Evolutionary conservation across 1,139 yeast species (phyloP).

Genomic region (Saccharomyces hybrid): DNA sequence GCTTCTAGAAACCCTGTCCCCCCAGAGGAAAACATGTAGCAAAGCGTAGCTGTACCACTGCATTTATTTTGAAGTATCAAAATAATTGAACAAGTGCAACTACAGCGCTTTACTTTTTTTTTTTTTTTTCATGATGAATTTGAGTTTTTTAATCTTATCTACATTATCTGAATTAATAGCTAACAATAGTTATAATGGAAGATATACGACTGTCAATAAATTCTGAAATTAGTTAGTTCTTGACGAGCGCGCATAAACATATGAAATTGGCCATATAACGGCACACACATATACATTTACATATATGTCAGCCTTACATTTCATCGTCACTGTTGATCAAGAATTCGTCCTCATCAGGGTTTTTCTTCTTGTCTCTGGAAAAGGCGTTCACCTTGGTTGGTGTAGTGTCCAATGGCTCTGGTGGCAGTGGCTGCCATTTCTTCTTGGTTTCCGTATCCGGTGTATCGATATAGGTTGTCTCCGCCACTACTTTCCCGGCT

Average conservation of each 20-base stretch:
- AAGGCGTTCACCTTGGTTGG: constrained; percentile 22
- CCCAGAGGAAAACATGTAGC: background rate
- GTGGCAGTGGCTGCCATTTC: constrained; percentile 25
- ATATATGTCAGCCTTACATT: constrained; percentile 7
- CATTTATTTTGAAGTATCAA: constrained; percentile 1
- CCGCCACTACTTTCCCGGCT: constrained; percentile 21
- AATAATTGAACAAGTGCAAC: background rate
- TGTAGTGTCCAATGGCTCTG: constrained; percentile 22
- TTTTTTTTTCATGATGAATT: constrained; percentile 19
- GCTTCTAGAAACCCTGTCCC: too few relatives aligned
- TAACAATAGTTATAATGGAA: constrained; percentile 16
- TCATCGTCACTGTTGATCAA: constrained; percentile 30
- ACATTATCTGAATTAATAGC: constrained; percentile 31
- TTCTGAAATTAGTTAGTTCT: background rate
- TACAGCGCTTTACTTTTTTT: background rate
- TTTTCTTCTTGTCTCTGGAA: constrained; percentile 7
- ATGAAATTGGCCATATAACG: background rate
- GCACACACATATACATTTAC: background rate
- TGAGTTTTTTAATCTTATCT: constrained; percentile 26
- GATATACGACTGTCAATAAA: constrained; percentile 1
- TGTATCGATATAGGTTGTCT: constrained; percentile 29
- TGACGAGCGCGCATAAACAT: background rate
- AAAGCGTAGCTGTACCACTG: background rate
- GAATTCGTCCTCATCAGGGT: constrained; percentile 26
- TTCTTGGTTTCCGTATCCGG: constrained; percentile 24